Percentiles rank a stretch among this genome's conserved stretches.
Evolutionary conservation across 148 eudicot species (phyloP).

Genomic region (Selenicereus undatus): DNA sequence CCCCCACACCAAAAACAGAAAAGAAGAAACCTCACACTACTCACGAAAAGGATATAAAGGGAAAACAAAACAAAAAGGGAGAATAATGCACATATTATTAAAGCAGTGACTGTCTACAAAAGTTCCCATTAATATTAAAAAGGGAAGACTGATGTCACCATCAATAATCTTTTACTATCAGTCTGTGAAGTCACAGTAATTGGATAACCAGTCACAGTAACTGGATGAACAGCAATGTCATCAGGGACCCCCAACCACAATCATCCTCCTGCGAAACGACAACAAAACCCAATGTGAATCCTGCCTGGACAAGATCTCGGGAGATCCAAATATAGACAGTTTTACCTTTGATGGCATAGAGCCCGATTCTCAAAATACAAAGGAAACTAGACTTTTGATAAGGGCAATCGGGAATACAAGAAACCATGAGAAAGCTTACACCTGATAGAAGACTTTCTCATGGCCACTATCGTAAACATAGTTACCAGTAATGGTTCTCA

Average conservation of each 20-base stretch:
- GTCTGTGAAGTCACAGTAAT: conserved; percentile 2
- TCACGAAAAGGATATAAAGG: background rate
- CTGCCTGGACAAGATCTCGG: no score
- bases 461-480: background rate
- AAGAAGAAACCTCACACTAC: background rate
- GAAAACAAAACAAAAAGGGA: background rate
- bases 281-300: no score
- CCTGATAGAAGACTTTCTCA: background rate
- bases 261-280: no score
- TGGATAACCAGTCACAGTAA: background rate
- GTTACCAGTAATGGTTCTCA: background rate
- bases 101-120: background rate
- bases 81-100: no score
- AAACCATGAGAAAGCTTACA: background rate
- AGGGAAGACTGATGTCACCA: background rate
- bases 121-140: background rate
- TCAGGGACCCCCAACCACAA: no score
- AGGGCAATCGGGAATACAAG: background rate
- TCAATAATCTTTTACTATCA: background rate
- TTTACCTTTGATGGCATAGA: no score
- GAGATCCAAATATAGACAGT: no score
- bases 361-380: no score
- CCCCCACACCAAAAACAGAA: no score
- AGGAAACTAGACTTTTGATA: no score
- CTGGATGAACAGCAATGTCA: no score